Percentiles rank a stretch among this genome's conserved stretches.
Conservation (phyloP, 495 filamentous ascomycete genomes). For the Podospora pseudopauciseta region DNA sequence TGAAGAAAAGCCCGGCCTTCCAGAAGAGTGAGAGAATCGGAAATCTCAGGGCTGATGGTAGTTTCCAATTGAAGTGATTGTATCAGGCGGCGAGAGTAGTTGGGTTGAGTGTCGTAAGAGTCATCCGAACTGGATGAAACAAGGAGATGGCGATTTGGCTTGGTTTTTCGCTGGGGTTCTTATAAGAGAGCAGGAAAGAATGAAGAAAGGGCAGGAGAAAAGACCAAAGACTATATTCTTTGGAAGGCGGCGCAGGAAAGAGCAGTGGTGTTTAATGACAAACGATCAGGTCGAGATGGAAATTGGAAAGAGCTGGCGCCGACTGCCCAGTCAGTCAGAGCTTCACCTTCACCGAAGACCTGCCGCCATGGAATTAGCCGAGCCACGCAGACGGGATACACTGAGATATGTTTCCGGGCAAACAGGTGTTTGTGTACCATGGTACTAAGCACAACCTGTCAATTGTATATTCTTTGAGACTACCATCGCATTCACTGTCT, state of each 20-base stretch:
- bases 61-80: constrained; percentile 1
- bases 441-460: neutral
- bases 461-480: neutral
- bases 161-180: neutral
- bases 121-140: constrained; percentile 3
- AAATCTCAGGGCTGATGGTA: neutral
- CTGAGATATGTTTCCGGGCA: neutral
- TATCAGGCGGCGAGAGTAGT: constrained; percentile 13
- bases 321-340: neutral
- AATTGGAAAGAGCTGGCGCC: neutral
- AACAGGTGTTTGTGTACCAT: neutral
- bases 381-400: neutral
- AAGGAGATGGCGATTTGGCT: neutral
- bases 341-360: neutral
- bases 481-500: neutral
- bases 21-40: neutral
- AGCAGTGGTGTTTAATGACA: neutral
- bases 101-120: constrained; percentile 18
- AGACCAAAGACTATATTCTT: neutral
- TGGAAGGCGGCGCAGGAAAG: neutral
- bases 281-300: neutral
- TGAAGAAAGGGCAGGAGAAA: neutral
- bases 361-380: neutral
- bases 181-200: neutral
- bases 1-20: neutral